Conservation (phyloP, 2,329 filamentous ascomycete genomes). For the Ceratocystis cacaofunesta region DNA sequence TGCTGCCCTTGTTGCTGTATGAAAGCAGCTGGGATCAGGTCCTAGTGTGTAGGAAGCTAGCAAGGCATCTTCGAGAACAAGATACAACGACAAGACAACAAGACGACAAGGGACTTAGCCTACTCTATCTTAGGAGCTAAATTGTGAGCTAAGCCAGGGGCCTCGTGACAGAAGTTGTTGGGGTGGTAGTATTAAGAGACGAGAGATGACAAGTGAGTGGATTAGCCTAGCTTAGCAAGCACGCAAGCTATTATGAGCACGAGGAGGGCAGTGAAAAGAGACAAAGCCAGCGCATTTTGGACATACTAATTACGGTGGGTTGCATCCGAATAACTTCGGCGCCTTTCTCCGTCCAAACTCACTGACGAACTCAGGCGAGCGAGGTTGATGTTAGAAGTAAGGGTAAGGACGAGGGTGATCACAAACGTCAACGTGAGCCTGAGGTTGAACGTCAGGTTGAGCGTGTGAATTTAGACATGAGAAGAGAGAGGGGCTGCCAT, state of each 20-base stretch:
- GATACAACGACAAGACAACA: background rate
- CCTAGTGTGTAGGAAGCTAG: background rate
- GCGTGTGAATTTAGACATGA: background rate
- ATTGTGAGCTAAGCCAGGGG: background rate
- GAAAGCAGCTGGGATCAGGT: background rate
- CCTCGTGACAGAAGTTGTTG: background rate
- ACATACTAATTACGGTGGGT: background rate
- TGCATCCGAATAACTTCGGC: background rate
- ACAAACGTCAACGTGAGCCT: too few species aligned
- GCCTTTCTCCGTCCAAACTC: background rate
- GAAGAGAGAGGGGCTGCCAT: background rate
- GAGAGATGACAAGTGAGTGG: background rate
- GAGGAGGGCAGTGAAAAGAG: background rate
- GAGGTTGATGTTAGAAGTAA: background rate
- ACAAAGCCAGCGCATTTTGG: background rate
- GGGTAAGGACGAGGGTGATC: too few species aligned
- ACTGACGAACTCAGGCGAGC: background rate
- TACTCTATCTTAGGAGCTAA: background rate
- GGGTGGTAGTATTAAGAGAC: background rate
- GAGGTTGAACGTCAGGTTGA: background rate
- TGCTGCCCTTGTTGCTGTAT: background rate
- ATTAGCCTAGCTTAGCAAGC: background rate
- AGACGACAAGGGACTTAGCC: background rate
- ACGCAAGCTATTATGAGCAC: background rate
- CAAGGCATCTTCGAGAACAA: conserved; percentile 4